phyloP scores from a whole-genome alignment of 169 alveolate genomes.

The Plasmodium berghei region DNA sequence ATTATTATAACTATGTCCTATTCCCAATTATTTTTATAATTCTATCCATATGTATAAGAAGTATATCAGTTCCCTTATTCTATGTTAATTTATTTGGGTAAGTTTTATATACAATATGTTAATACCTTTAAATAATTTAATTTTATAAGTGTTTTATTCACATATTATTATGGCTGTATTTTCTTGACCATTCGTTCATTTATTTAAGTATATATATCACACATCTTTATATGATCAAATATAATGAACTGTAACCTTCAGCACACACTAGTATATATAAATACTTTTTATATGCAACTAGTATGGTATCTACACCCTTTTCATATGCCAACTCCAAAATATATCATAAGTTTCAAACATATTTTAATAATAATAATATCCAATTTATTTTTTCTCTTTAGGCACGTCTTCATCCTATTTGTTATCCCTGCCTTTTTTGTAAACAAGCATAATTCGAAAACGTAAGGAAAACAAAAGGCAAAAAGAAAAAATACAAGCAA shows the following conservation, averaged over 20 bases:
- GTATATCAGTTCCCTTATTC: conserved; percentile 42
- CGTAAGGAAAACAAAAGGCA: conserved; percentile 21
- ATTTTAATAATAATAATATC: no score
- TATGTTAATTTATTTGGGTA: conserved; percentile 55
- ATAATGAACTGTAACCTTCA: no score
- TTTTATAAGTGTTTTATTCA: no score
- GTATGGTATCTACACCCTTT: no score
- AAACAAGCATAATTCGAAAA: conserved; percentile 40
- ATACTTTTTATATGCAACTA: no score
- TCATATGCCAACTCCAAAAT: no score
- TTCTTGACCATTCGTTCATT: no score
- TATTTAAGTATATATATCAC: no score
- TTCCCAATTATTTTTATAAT: conserved; percentile 53
- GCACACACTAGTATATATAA: no score
- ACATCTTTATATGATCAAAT: no score
- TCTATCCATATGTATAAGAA: conserved; percentile 57
- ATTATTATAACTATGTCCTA: conserved; percentile 59
- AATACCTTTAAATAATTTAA: neutral
- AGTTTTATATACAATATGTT: neutral
- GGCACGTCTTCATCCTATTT: conserved; percentile 51
- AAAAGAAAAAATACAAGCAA: neutral
- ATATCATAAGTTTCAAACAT: no score
- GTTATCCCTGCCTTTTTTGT: conserved; percentile 68
- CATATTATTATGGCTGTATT: neutral
- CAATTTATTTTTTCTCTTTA: conserved; percentile 1